Percentiles rank a stretch among this genome's conserved stretches.
These are phyloP conservation scores for Trebouxia sp. DNA, from an alignment of 139 green algal genomes.

Conservation along the genomic window DNA sequence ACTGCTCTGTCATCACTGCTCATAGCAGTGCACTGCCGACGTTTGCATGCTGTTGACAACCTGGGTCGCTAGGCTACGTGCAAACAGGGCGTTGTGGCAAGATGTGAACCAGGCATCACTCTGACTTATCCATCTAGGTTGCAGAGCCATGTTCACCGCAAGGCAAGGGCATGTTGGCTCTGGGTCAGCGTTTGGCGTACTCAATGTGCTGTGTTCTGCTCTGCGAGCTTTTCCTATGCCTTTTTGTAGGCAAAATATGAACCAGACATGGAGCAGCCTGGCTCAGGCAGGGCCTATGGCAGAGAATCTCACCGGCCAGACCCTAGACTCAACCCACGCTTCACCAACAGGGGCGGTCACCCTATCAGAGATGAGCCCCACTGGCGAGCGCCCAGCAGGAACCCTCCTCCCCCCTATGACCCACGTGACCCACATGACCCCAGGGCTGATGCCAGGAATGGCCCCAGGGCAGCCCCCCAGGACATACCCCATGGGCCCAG, in stretches of 20 bases:
- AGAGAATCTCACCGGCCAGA: neutral
- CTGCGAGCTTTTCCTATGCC: too few relatives aligned
- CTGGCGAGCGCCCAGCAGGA: neutral
- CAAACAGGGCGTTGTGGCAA: too few relatives aligned
- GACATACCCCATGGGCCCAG: neutral
- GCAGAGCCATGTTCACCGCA: too few relatives aligned
- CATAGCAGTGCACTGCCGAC: too few relatives aligned
- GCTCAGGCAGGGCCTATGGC: neutral
- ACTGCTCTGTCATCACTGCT: too few relatives aligned
- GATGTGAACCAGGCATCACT: too few relatives aligned
- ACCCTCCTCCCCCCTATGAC: neutral
- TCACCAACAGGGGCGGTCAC: neutral
- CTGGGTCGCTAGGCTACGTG: too few relatives aligned
- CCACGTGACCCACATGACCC: neutral
- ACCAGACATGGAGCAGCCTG: neutral
- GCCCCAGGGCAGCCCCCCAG: neutral
- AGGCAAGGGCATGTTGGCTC: too few relatives aligned
- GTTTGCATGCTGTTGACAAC: too few relatives aligned
- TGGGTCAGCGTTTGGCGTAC: too few relatives aligned
- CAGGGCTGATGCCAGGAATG: neutral
- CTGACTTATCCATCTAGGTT: too few relatives aligned
- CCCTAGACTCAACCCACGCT: neutral
- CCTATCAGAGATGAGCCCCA: neutral
- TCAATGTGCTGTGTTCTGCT: too few relatives aligned
- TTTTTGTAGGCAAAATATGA: neutral